Evolutionary conservation across 257 asterid genomes (phyloP).

Genomic region (Sherardia arvensis): DNA sequence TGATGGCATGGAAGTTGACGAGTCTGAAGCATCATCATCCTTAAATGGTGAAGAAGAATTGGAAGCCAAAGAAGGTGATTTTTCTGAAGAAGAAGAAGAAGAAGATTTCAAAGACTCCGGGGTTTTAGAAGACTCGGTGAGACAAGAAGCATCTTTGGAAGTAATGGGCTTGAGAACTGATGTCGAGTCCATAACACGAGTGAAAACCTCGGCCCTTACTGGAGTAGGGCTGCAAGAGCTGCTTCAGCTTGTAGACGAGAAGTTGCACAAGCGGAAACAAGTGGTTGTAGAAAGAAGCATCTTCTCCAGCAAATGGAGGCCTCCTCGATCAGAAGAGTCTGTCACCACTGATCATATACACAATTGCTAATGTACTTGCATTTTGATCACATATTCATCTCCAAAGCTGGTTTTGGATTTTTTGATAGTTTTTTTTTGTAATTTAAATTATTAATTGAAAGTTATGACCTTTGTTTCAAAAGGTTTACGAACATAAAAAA

Average conservation of each 20-base stretch:
- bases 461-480: too few relatives aligned
- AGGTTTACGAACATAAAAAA: neutral
- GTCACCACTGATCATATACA: too few relatives aligned
- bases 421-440: too few relatives aligned
- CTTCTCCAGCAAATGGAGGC: conserved; percentile 81
- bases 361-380: too few relatives aligned
- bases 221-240: conserved; percentile 81
- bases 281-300: conserved; percentile 34
- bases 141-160: too few relatives aligned
- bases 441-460: too few relatives aligned
- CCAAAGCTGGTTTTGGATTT: too few relatives aligned
- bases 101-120: conserved; percentile 33
- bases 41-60: conserved; percentile 22
- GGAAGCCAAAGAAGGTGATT: conserved; percentile 24
- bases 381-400: too few relatives aligned
- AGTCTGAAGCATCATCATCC: conserved; percentile 16
- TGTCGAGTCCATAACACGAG: conserved; percentile 25
- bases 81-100: conserved; percentile 46
- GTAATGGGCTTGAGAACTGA: conserved; percentile 11
- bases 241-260: conserved; percentile 62
- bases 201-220: conserved; percentile 69
- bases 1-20: conserved; percentile 18
- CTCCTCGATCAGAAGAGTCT: conserved; percentile 49
- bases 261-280: conserved; percentile 24
- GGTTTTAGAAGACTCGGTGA: conserved; percentile 23